Conservation (phyloP, 2,329 filamentous ascomycete species). For the Sporothrix schenckii region DNA sequence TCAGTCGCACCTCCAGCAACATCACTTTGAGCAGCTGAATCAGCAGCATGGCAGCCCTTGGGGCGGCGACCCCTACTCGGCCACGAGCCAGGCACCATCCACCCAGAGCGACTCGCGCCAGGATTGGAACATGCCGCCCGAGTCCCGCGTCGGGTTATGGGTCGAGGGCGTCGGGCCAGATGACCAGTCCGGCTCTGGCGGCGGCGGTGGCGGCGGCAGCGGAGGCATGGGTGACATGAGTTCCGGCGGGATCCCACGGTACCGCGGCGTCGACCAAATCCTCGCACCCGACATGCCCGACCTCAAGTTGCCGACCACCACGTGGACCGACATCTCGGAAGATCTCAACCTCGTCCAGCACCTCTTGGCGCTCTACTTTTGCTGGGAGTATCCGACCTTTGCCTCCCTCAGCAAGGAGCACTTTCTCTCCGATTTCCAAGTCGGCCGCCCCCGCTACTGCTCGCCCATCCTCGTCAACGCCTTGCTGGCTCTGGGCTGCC, state of each 20-base stretch:
- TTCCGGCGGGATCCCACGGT: slow-evolving; percentile 36
- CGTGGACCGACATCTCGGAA: slow-evolving; percentile 65
- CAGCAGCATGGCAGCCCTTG: slow-evolving; percentile 52
- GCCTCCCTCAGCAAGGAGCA: slow-evolving; percentile 71
- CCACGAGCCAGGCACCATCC: slow-evolving; percentile 52
- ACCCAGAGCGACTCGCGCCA: slow-evolving; percentile 53
- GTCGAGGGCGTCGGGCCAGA: slow-evolving; percentile 47
- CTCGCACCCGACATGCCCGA: slow-evolving; percentile 53
- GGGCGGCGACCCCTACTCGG: slow-evolving; percentile 47
- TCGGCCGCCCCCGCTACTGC: slow-evolving; percentile 65
- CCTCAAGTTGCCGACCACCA: slow-evolving; percentile 48
- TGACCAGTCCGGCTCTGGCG: slow-evolving; percentile 34
- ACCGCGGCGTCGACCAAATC: slow-evolving; percentile 52
- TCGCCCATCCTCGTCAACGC: slow-evolving; percentile 69
- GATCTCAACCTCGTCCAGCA: slow-evolving; percentile 64
- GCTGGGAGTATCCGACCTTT: slow-evolving; percentile 76
- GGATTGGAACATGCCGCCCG: slow-evolving; percentile 52
- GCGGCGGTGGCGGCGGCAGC: neutral
- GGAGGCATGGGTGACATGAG: neutral
- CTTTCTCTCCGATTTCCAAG: slow-evolving; percentile 67
- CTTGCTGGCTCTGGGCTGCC: slow-evolving; percentile 66
- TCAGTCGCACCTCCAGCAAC: slow-evolving; percentile 15
- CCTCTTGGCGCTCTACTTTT: slow-evolving; percentile 69
- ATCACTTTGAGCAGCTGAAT: slow-evolving; percentile 16
- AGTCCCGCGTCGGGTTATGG: slow-evolving; percentile 56